Percentiles rank a stretch among this genome's conserved stretches.
Evolutionary conservation across 805 yeast genomes (phyloP).

Genomic region (Candida alai): DNA sequence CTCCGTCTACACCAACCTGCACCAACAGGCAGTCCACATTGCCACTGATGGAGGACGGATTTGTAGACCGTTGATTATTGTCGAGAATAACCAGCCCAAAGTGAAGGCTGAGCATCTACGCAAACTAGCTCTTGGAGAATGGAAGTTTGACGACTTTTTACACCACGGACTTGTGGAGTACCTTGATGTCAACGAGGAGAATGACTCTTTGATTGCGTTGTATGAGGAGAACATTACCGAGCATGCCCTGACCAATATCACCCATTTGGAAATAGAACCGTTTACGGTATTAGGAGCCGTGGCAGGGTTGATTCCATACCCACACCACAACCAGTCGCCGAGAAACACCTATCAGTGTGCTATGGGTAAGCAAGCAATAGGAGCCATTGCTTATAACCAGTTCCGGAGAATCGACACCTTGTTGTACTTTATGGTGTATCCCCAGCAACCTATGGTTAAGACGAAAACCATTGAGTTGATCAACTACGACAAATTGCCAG

Average conservation of each 20-base stretch:
- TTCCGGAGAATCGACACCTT: slow-evolving; percentile 93
- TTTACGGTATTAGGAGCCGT: slow-evolving; percentile 91
- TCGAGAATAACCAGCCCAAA: slow-evolving; percentile 59
- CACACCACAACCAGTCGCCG: slow-evolving; percentile 90
- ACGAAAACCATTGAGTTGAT: slow-evolving; percentile 94
- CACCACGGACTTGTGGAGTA: slow-evolving; percentile 87
- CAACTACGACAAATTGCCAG: slow-evolving; percentile 93
- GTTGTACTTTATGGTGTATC: slow-evolving; percentile 94
- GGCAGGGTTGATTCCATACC: slow-evolving; percentile 88
- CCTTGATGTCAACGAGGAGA: slow-evolving; percentile 95
- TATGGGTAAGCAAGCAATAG: slow-evolving; percentile 99
- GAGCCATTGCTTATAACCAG: slow-evolving; percentile 97
- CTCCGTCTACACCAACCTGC: slow-evolving; percentile 84
- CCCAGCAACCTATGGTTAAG: slow-evolving; percentile 99
- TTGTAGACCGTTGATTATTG: slow-evolving; percentile 93
- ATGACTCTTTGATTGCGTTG: slow-evolving; percentile 87
- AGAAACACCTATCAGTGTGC: slow-evolving; percentile 93
- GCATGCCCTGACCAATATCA: slow-evolving; percentile 48
- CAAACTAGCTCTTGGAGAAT: slow-evolving; percentile 58
- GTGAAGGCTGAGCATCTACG: slow-evolving; percentile 71
- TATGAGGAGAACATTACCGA: slow-evolving; percentile 59
- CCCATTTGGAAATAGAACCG: slow-evolving; percentile 95
- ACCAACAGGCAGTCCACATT: slow-evolving; percentile 90
- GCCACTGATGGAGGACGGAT: slow-evolving; percentile 99
- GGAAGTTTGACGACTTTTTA: slow-evolving; percentile 91